Percentiles rank a stretch among this genome's conserved stretches.
phyloP scores from a whole-genome alignment of 2,329 filamentous ascomycete species.

The Daldinia sp. region DNA sequence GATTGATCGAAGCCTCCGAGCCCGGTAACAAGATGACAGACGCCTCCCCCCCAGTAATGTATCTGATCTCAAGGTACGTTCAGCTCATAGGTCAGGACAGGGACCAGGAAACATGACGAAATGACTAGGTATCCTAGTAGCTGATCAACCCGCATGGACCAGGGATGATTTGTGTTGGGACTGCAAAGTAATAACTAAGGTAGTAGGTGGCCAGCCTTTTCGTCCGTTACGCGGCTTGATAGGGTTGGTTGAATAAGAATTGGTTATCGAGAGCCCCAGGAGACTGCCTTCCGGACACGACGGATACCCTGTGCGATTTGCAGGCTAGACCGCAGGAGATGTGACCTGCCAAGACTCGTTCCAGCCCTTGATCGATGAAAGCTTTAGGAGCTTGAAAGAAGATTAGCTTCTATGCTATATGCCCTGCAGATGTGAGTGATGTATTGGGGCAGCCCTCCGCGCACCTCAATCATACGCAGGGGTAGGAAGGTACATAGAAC shows the following conservation, averaged over 20 bases:
- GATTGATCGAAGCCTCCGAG: slow-evolving; percentile 39
- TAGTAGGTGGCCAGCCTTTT: slow-evolving; percentile 40
- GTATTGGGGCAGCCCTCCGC: slow-evolving; percentile 38
- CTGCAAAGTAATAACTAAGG: slow-evolving; percentile 38
- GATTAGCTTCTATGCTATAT: slow-evolving; percentile 35
- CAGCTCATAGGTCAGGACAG: slow-evolving; percentile 37
- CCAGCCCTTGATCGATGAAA: slow-evolving; percentile 21
- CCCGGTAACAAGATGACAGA: slow-evolving; percentile 43
- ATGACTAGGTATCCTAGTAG: slow-evolving; percentile 43
- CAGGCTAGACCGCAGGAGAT: slow-evolving; percentile 41
- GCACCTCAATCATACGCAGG: slow-evolving; percentile 35
- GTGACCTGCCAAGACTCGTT: slow-evolving; percentile 37
- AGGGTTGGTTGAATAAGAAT: slow-evolving; percentile 38
- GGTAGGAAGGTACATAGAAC: slow-evolving; percentile 35
- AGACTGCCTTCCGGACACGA: slow-evolving; percentile 35
- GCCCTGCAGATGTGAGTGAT: slow-evolving; percentile 42
- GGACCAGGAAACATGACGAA: slow-evolving; percentile 46
- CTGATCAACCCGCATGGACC: slow-evolving; percentile 46
- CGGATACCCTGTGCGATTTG: slow-evolving; percentile 37
- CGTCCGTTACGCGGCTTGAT: slow-evolving; percentile 41
- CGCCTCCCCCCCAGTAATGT: slow-evolving; percentile 35
- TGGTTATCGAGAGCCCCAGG: slow-evolving; percentile 37
- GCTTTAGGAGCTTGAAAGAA: slow-evolving; percentile 20
- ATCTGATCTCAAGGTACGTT: slow-evolving; percentile 38
- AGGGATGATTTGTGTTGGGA: slow-evolving; percentile 44